phyloP scores from a whole-genome alignment of 176 grass and related monocot genomes.

The Carex littledalei region DNA sequence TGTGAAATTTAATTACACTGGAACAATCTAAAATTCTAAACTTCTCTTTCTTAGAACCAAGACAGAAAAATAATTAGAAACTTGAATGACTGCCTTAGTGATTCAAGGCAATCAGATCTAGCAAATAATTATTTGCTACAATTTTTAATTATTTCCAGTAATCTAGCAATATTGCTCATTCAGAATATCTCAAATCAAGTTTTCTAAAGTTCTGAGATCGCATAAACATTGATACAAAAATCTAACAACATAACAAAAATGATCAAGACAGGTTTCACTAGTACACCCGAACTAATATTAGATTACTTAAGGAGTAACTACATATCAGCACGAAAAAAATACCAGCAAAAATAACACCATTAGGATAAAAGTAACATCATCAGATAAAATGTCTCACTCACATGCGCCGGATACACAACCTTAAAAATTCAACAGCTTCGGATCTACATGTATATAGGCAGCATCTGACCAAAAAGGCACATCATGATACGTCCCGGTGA shows the following conservation, averaged over 20 bases:
- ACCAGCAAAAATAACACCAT: neutral
- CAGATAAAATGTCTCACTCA: neutral
- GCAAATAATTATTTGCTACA: neutral
- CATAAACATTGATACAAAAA: neutral
- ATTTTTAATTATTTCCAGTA: neutral
- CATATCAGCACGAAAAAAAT: neutral
- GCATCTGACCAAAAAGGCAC: slow-evolving; percentile 76
- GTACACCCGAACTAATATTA: neutral
- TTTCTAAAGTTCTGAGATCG: neutral
- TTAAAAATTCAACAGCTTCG: slow-evolving; percentile 60
- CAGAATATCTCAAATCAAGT: neutral
- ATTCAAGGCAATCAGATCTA: neutral
- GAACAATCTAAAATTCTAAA: neutral
- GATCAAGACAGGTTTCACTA: neutral
- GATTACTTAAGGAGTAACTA: neutral
- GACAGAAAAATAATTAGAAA: neutral
- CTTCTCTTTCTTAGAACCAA: neutral
- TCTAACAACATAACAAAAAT: neutral
- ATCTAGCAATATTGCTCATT: neutral
- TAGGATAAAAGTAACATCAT: too few relatives aligned
- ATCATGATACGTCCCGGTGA: slow-evolving; percentile 61
- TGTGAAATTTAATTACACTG: neutral
- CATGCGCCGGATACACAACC: neutral
- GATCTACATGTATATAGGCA: slow-evolving; percentile 84
- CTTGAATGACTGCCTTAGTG: neutral